These are phyloP conservation scores for Dothiorella sarmentorum DNA, from an alignment of 2,329 filamentous ascomycete genomes.

Conservation along the genomic window DNA sequence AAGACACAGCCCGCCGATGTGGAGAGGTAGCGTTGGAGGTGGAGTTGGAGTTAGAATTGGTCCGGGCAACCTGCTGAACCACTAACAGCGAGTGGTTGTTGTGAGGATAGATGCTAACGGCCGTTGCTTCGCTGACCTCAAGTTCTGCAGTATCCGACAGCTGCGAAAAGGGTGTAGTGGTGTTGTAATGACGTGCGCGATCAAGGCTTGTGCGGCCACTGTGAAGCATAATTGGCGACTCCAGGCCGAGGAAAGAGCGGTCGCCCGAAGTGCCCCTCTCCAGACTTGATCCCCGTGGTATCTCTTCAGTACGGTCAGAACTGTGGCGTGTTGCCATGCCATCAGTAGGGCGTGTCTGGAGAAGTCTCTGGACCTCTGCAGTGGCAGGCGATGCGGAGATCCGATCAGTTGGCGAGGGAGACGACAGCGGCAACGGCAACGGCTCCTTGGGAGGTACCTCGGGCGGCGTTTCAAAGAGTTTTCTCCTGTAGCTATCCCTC, in stretches of 20 bases:
- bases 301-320: slow-evolving; percentile 10
- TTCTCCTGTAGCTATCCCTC: background rate
- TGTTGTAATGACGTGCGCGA: slow-evolving; percentile 45
- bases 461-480: background rate
- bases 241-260: slow-evolving; percentile 22
- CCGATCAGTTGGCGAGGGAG: background rate
- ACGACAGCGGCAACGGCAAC: background rate
- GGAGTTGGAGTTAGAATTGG: slow-evolving; percentile 24
- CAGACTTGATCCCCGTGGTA: slow-evolving; percentile 10
- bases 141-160: slow-evolving; percentile 48
- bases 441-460: slow-evolving; percentile 7
- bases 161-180: slow-evolving; percentile 50
- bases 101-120: slow-evolving; percentile 59
- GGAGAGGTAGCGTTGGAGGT: background rate
- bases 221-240: slow-evolving; percentile 27
- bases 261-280: slow-evolving; percentile 28
- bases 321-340: background rate
- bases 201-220: slow-evolving; percentile 37
- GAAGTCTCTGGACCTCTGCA: background rate
- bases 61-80: slow-evolving; percentile 51
- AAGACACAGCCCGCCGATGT: background rate
- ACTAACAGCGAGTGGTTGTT: slow-evolving; percentile 62
- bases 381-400: background rate
- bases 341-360: background rate
- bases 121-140: slow-evolving; percentile 60